Evolutionary conservation across 1,284 basidiomycete genomes (phyloP), one percentile per base, ranked within the genome.

Genomic region (Gomphus bonarii): DNA sequence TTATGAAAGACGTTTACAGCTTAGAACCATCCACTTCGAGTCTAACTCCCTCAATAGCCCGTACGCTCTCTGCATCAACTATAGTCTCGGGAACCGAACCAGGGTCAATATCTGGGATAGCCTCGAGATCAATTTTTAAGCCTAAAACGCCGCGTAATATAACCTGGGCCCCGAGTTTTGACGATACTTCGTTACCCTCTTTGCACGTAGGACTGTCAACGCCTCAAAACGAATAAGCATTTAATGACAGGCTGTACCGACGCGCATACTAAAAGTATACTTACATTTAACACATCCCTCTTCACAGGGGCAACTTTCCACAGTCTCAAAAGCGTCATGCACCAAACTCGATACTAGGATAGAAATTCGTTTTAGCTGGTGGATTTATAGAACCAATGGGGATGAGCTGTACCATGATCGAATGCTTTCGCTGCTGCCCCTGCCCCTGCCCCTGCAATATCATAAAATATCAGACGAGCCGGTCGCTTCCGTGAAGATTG

Each of bases 401-500:
- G 28, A 25, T 20, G 9, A 16, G 61, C 72, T 14, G 33, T 64
- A 87, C 88, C 80, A 63, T 91, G 84, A 65, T 93, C 91, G 64
- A 94, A 95, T 1, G 87, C 90, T 65, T 86, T 91, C 1, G 81
- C 79, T 42, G 87, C 82, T 6, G 89, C 74, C 0, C 89, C 87
- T 20, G 83, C 84, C 31, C 80, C 81, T 63, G 82, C 82, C 0
- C 86, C 86, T 5, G 81, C 75, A 40, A 76, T 70, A 63, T 95
- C 92, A 65, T 90, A 94, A 63, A 95, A 88, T 52, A 94, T 86
- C 9, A 95, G 69, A 59, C 86, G 76, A 10, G 86, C 91, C 1
- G 91, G 89, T 54, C 91, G 75, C 66, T 88, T 88, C 54, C 90
- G 73, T 52, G 70, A 70, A 1, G 85, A 82, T 51, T 78, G 73